These are phyloP conservation scores for Fusarium continuum DNA, from an alignment of 2,329 filamentous ascomycete genomes.

Conservation along the genomic window DNA sequence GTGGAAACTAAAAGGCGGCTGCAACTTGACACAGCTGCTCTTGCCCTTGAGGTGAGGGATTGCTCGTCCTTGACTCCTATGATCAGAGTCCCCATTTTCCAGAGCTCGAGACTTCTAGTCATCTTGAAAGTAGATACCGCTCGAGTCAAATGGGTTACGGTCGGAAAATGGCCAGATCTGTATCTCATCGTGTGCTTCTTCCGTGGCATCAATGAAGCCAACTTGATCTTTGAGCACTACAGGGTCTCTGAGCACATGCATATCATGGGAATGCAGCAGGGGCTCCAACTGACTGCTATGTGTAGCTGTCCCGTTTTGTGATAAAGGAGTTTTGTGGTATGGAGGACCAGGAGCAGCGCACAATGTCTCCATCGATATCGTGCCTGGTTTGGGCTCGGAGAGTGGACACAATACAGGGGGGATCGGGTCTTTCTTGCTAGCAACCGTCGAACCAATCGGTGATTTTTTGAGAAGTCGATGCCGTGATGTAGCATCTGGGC, in stretches of 20 bases:
- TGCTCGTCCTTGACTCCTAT: slow-evolving; percentile 14
- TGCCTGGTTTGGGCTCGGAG: neutral
- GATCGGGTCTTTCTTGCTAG: slow-evolving; percentile 34
- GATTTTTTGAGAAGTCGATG: slow-evolving; percentile 42
- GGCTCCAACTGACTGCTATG: neutral
- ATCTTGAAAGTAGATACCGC: slow-evolving; percentile 12
- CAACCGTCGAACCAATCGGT: slow-evolving; percentile 19
- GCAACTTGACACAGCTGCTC: slow-evolving; percentile 39
- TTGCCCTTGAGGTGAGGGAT: slow-evolving; percentile 34
- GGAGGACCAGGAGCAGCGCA: neutral
- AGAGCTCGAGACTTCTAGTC: slow-evolving; percentile 31
- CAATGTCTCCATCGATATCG: neutral
- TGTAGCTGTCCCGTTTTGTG: neutral
- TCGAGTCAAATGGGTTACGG: neutral
- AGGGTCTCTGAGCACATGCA: neutral
- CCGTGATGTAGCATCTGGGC: slow-evolving; percentile 11
- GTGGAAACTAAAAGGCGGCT: slow-evolving; percentile 37
- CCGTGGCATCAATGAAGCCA: neutral
- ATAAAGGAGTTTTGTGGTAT: neutral
- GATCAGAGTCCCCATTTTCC: slow-evolving; percentile 20
- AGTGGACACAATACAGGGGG: slow-evolving; percentile 31
- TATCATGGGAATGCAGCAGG: neutral
- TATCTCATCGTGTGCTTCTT: neutral
- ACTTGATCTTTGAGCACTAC: neutral
- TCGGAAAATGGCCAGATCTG: neutral